These are phyloP conservation scores for Microsporum canis DNA, from an alignment of 2,329 filamentous ascomycete species.

Conservation along the genomic window DNA sequence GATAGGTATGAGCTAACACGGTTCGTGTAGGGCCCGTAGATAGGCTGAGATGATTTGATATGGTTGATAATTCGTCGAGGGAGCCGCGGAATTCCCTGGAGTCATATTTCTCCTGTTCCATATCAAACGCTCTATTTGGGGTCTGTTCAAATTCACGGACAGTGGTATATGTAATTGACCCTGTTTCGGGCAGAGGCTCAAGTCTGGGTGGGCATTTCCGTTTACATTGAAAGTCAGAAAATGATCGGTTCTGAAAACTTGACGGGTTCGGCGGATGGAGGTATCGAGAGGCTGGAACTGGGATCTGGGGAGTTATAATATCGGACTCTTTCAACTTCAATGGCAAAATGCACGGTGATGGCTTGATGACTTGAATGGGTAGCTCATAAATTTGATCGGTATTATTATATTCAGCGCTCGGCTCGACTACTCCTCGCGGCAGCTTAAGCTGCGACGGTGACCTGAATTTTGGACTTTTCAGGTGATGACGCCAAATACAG, in stretches of 20 bases:
- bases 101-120: background rate
- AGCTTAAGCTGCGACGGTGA: background rate
- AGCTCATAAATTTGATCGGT: background rate
- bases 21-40: background rate
- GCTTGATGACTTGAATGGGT: background rate
- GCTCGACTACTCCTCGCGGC: background rate
- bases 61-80: background rate
- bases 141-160: background rate
- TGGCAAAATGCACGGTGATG: background rate
- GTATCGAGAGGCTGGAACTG: background rate
- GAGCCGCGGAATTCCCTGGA: background rate
- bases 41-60: background rate
- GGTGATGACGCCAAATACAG: background rate
- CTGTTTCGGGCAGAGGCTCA: background rate
- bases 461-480: background rate
- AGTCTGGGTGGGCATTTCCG: background rate
- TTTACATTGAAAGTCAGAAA: background rate
- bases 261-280: background rate
- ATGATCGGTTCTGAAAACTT: background rate
- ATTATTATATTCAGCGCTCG: background rate
- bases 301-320: no score
- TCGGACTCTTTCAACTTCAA: background rate
- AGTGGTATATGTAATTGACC: background rate
- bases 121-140: background rate
- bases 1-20: constrained; percentile 1